These are phyloP conservation scores for Hymenotorrendiella dingleyae DNA, from an alignment of 2,329 filamentous ascomycete species.

Conservation along the genomic window DNA sequence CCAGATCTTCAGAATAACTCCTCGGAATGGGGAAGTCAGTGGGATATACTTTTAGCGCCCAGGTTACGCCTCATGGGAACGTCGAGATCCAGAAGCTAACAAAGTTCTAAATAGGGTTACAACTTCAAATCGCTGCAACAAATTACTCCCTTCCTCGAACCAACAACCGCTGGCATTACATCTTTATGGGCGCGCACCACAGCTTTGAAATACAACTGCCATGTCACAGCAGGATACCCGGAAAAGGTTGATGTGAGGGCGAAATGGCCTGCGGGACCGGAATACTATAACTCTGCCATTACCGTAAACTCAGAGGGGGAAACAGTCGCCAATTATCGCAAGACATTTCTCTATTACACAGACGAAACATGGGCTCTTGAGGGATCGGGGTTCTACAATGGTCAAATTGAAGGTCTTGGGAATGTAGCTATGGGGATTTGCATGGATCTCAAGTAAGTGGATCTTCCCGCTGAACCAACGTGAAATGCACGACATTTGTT, in stretches of 20 bases:
- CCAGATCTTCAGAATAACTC: too few species aligned
- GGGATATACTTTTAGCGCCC: too few species aligned
- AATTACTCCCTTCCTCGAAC: constrained; percentile 65
- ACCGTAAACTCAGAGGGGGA: constrained; percentile 54
- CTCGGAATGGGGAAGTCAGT: too few species aligned
- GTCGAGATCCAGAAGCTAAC: too few species aligned
- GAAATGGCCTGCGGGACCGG: constrained; percentile 43
- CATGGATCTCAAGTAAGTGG: constrained; percentile 55
- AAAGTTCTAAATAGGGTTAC: constrained; percentile 52
- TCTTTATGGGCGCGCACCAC: constrained; percentile 65
- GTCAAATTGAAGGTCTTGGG: constrained; percentile 42
- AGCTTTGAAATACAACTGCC: constrained; percentile 60
- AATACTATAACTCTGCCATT: constrained; percentile 51
- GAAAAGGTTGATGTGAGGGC: constrained; percentile 52
- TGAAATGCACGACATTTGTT: neutral
- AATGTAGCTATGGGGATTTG: constrained; percentile 54
- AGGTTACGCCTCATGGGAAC: too few species aligned
- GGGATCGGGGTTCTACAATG: constrained; percentile 44
- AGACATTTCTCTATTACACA: constrained; percentile 51
- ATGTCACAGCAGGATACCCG: constrained; percentile 68
- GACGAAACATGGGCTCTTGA: constrained; percentile 59
- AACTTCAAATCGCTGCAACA: constrained; percentile 66
- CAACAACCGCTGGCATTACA: constrained; percentile 56
- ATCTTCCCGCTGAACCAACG: constrained; percentile 1
- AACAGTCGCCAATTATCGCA: constrained; percentile 55